Evolutionary conservation across 768 basidiomycete species (phyloP), one percentile per base, ranked within the genome.

Genomic region (Chiua virens): DNA sequence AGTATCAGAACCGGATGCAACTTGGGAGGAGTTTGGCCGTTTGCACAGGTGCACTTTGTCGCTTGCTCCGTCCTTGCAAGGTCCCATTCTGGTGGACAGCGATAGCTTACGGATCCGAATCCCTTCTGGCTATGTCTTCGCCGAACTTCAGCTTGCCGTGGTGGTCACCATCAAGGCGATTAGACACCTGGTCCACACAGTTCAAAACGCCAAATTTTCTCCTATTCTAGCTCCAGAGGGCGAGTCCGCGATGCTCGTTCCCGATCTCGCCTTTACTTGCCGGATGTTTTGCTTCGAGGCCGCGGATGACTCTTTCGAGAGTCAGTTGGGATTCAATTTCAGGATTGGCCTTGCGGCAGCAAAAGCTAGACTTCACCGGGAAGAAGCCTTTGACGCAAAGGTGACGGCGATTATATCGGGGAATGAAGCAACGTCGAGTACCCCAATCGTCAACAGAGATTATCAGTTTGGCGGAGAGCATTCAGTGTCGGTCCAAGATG

Each of bases 241-340:
- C 0, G 92, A 96, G 66, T 77, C 73, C 3, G 82, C 93, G 0
- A 97, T 92, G 68, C 58, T 64, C 0, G 70, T 93, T 3, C 92
- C 92, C 0, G 75, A 77, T 47, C 63, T 95, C 40, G 70, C 72
- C 1, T 62, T 96, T 40, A 72, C 65, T 10, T 67, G 94, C 44
- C 74, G 77, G n/a, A 75, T 75, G 39, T 60, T 96, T 30, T 83
- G 81, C 42, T 60, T 91, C 9, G 93, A 97, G 67, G 85, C 85
- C 22, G 81, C 83, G 21, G 95, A 98, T 66, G 89, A 93, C 59
- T 80, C 85, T 1, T 82, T 97, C 50, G 95, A 98, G 68, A 78
- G 80, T 15, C 81, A 77, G 52, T 70, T 97, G 18, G 87, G 82
- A 32, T 73, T 87, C 9, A 88, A 92, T 27, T 89, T 82, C 77